Evolutionary conservation across 345 rosid species (phyloP).

Genomic region (thale cress (Arabidopsis thaliana)): TAIR10.1 NC_003070.9:368501-369000

Average conservation of each 20-base stretch:
- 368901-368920: no score
- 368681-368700: neutral
- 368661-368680: neutral
- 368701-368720: conserved; percentile 8
- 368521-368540: conserved; percentile 3
- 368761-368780: neutral
- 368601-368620: neutral
- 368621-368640: neutral
- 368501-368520: neutral
- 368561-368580: neutral
- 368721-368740: neutral
- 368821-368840: neutral
- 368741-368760: conserved; percentile 19
- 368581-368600: neutral
- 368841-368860: neutral
- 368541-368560: neutral
- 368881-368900: no score
- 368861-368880: neutral
- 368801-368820: neutral
- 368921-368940: no score
- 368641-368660: neutral
- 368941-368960: neutral
- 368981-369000: neutral
- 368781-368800: conserved; percentile 11
- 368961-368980: neutral